Evolutionary conservation across 2,329 filamentous ascomycete genomes (phyloP), one percentile per base, ranked within the genome.

Genomic region (Bipolaris cookei): DNA sequence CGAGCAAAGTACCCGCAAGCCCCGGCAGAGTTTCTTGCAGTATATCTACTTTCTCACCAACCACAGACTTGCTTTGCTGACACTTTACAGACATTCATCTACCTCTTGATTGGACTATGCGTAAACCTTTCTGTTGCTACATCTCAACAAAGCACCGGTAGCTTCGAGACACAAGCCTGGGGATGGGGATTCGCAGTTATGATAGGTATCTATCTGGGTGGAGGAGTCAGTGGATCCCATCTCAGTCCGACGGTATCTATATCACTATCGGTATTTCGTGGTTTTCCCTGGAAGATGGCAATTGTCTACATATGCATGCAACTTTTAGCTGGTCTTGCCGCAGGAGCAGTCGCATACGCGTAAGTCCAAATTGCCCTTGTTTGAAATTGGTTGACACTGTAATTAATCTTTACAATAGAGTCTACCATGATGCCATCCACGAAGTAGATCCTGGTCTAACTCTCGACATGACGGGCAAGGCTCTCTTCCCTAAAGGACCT

Each of bases 401-500:
- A 77, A 35, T 64, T 66, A 23, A 67, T 25, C 4, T n/a, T 2
- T 11, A n/a, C 4, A 6, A 16, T 18, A 64, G 61, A 4, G 21
- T 69, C 7, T 74, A 72, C 37, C 63, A 63, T 32, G 85, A 85
- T 6, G 87, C 86, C 23, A 88, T 91, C 62, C 81, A 88, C 57
- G 67, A 77, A 13, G 66, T 88, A 88, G 76, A 89, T 84, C 51
- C 82, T 13, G 51, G 54, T 4, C 60, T 70, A 8, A 71, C 72
- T 1, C 66, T 68, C 6, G 62, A 66, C 25, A 58, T 68, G 16
- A 69, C 71, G 76, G 38, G 83, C 79, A 7, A 71, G 77, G 23
- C 91, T 53, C 90, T 91, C 68, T 89, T 68, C 86, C 89, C 0
- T 80, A 84, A 57, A 62, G 67, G 67, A 3, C 66, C 77, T 0